Conservation (phyloP, 768 basidiomycete species). For the Pulveroboletus sp. region DNA sequence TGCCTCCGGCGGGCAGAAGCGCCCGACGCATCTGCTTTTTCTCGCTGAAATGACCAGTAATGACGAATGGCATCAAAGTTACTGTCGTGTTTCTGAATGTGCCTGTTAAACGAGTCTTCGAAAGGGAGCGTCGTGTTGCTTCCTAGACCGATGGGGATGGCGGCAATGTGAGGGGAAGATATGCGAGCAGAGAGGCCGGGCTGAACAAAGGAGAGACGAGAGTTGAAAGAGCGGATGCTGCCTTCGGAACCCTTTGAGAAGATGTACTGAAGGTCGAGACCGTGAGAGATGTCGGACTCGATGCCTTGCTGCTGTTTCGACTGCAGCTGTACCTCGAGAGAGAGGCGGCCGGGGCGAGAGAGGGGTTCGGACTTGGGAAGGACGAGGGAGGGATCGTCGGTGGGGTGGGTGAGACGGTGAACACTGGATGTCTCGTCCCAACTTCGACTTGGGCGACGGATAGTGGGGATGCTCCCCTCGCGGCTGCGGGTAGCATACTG, state of each 20-base stretch:
- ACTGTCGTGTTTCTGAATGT: constrained; percentile 38
- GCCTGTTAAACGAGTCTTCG: constrained; percentile 40
- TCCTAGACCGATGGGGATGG: constrained; percentile 21
- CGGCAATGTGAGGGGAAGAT: constrained; percentile 29
- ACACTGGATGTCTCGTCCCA: constrained; percentile 47
- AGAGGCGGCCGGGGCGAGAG: constrained; percentile 49
- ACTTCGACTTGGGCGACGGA: constrained; percentile 62
- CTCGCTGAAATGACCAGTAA: constrained; percentile 61
- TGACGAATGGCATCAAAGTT: constrained; percentile 42
- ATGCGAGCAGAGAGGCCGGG: not conserved
- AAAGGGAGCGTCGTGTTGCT: constrained; percentile 33
- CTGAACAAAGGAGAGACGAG: constrained; percentile 19
- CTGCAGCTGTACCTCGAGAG: constrained; percentile 42
- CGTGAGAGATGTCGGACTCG: constrained; percentile 24
- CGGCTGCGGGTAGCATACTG: constrained; percentile 40
- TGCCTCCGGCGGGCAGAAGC: constrained; percentile 25
- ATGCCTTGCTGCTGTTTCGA: constrained; percentile 16
- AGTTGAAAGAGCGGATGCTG: constrained; percentile 31
- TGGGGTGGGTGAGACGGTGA: constrained; percentile 17
- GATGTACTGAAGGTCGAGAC: constrained; percentile 46
- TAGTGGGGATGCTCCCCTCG: constrained; percentile 56
- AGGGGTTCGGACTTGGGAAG: constrained; percentile 49
- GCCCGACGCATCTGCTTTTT: constrained; percentile 39
- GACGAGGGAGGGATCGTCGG: constrained; percentile 19
- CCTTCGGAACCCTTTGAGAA: constrained; percentile 34